Conservation (phyloP, 2,329 filamentous ascomycete genomes). For the Aureobasidium mangrovei region DNA sequence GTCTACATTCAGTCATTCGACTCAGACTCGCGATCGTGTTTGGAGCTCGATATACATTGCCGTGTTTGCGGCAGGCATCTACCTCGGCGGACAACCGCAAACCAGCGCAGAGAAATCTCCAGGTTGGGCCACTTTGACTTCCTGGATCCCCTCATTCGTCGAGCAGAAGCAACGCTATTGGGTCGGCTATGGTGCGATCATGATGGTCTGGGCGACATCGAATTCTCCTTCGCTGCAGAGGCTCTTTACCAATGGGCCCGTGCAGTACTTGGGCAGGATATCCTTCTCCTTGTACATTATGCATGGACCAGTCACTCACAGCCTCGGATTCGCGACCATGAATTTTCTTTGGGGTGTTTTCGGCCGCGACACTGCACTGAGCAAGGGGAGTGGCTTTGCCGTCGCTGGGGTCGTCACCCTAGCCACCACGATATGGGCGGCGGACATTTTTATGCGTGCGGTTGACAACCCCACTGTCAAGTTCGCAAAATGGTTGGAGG, state of each 20-base stretch:
- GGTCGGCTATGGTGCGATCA: conserved; percentile 45
- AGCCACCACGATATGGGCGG: conserved; percentile 45
- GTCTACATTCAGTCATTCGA: background rate
- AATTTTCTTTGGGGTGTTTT: conserved; percentile 41
- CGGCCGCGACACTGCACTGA: conserved; percentile 35
- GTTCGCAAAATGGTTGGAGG: conserved; percentile 49
- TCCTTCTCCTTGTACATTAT: conserved; percentile 54
- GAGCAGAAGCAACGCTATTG: conserved; percentile 42
- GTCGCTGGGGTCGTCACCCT: conserved; percentile 49
- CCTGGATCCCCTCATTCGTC: background rate
- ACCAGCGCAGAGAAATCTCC: background rate
- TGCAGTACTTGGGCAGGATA: conserved; percentile 53
- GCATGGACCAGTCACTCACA: conserved; percentile 49
- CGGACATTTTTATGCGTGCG: conserved; percentile 48
- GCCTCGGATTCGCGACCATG: conserved; percentile 45
- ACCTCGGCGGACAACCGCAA: background rate
- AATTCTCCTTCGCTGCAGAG: conserved; percentile 39
- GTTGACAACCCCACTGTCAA: conserved; percentile 49
- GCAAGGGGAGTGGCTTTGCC: conserved; percentile 46
- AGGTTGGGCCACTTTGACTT: background rate
- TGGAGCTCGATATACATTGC: background rate
- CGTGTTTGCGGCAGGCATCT: background rate
- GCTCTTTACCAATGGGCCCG: conserved; percentile 41
- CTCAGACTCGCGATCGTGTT: background rate
- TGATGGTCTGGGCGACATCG: conserved; percentile 45